Percentiles rank a stretch among this genome's conserved stretches.
These are phyloP conservation scores for Uromyces viciae-fabae DNA, from an alignment of 1,284 basidiomycete species.

Conservation along the genomic window DNA sequence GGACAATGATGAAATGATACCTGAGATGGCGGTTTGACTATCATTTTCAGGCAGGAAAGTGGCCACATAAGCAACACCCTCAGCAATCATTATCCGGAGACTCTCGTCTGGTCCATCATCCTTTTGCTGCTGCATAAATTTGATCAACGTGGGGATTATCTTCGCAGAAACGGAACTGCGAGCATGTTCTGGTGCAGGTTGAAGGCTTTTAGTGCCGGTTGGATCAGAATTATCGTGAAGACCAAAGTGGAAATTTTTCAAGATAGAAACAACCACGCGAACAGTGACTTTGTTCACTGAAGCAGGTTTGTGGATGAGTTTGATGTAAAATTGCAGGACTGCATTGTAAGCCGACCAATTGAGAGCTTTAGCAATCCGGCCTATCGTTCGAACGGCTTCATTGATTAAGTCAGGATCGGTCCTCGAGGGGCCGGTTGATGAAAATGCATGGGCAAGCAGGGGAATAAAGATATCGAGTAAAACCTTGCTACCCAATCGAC, in stretches of 20 bases:
- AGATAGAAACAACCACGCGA: slow-evolving; percentile 75
- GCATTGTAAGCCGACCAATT: slow-evolving; percentile 81
- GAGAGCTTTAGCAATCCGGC: slow-evolving; percentile 69
- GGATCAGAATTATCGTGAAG: slow-evolving; percentile 49
- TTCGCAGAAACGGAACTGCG: slow-evolving; percentile 67
- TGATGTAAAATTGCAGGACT: slow-evolving; percentile 77
- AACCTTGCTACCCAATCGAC: slow-evolving; percentile 67
- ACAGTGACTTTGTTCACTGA: slow-evolving; percentile 66
- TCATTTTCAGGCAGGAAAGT: slow-evolving; percentile 70
- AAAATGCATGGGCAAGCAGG: slow-evolving; percentile 76
- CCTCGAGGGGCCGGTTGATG: slow-evolving; percentile 62
- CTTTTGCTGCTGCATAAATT: slow-evolving; percentile 60
- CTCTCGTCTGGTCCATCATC: slow-evolving; percentile 74
- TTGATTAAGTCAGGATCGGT: slow-evolving; percentile 86
- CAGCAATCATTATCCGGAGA: slow-evolving; percentile 78
- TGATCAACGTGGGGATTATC: slow-evolving; percentile 53
- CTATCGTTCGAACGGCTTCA: slow-evolving; percentile 76
- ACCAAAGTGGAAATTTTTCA: slow-evolving; percentile 88
- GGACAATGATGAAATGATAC: slow-evolving; percentile 75
- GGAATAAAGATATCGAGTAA: slow-evolving; percentile 82
- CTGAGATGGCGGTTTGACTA: slow-evolving; percentile 70
- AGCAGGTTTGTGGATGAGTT: slow-evolving; percentile 68
- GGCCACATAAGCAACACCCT: slow-evolving; percentile 82
- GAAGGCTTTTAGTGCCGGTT: slow-evolving; percentile 52
- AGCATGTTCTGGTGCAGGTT: slow-evolving; percentile 70